Conservation (phyloP, 768 basidiomycete species). For the Trametes meyenii region DNA sequence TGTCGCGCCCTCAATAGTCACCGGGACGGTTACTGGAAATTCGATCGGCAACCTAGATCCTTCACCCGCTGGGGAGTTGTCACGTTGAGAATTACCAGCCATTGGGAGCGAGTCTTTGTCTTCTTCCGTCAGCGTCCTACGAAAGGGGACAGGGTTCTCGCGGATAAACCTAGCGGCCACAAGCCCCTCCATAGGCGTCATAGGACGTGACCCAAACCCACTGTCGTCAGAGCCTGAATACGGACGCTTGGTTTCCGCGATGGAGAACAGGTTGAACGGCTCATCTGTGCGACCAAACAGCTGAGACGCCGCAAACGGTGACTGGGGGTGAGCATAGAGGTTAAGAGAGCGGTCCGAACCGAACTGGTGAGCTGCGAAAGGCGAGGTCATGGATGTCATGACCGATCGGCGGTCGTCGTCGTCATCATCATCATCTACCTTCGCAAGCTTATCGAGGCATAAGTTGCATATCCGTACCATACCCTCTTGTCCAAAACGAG, state of each 20-base stretch:
- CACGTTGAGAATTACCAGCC: slow-evolving; percentile 44
- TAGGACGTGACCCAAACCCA: slow-evolving; percentile 51
- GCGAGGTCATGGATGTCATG: slow-evolving; percentile 66
- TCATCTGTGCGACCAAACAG: slow-evolving; percentile 80
- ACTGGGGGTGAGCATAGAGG: slow-evolving; percentile 65
- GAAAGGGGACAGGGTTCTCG: slow-evolving; percentile 68
- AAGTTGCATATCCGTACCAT: slow-evolving; percentile 95
- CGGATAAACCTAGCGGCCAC: slow-evolving; percentile 46
- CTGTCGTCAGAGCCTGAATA: slow-evolving; percentile 57
- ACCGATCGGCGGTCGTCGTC: slow-evolving; percentile 88
- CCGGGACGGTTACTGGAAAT: slow-evolving; percentile 57
- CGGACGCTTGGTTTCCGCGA: slow-evolving; percentile 70
- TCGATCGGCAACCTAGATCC: slow-evolving; percentile 58
- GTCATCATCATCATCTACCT: slow-evolving; percentile 78
- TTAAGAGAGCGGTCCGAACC: slow-evolving; percentile 41
- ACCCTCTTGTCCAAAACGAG: slow-evolving; percentile 92
- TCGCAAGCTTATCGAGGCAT: slow-evolving; percentile 90
- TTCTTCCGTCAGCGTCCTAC: slow-evolving; percentile 73
- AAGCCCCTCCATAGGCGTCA: slow-evolving; percentile 50
- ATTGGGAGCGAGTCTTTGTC: slow-evolving; percentile 62
- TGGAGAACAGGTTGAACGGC: slow-evolving; percentile 80
- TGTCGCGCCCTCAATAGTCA: slow-evolving; percentile 51
- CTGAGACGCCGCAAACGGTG: slow-evolving; percentile 87
- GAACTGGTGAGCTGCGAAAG: slow-evolving; percentile 80
- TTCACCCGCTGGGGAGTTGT: slow-evolving; percentile 46